Evolutionary conservation across 805 yeast genomes (phyloP).

Genomic region (Metschnikowia gelsemii): DNA sequence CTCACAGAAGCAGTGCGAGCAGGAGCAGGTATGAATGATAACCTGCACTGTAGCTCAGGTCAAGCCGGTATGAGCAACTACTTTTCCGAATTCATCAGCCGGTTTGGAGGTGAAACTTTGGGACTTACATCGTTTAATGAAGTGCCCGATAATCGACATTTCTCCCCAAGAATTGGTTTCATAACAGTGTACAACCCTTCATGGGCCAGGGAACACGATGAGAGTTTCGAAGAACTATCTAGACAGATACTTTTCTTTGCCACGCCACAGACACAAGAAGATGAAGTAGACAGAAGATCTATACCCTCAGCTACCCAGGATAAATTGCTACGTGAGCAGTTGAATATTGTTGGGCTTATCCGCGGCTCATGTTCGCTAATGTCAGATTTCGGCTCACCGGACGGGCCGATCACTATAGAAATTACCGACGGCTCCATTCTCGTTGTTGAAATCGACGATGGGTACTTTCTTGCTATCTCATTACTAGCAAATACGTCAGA

Average conservation of each 20-base stretch:
- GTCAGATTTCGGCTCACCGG: constrained; percentile 22
- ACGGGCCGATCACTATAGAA: constrained; percentile 25
- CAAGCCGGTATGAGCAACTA: constrained; percentile 26
- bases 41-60: constrained; percentile 4
- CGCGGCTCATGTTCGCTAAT: constrained; percentile 38
- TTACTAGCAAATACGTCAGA: constrained; percentile 19
- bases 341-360: constrained; percentile 35
- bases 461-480: constrained; percentile 30
- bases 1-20: constrained; percentile 1
- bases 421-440: constrained; percentile 28
- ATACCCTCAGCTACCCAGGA: not conserved
- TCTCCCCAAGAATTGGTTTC: constrained; percentile 21
- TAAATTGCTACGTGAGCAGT: constrained; percentile 21
- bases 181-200: constrained; percentile 35
- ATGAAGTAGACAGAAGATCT: not conserved
- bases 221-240: constrained; percentile 29
- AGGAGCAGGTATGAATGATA: not conserved
- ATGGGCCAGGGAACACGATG: constrained; percentile 25
- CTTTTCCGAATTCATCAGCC: constrained; percentile 33
- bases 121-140: constrained; percentile 10
- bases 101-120: constrained; percentile 21
- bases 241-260: constrained; percentile 36
- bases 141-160: constrained; percentile 1
- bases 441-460: constrained; percentile 26
- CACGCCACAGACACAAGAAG: constrained; percentile 15